phyloP scores from a whole-genome alignment of 352 stramenopile genomes.

The Phytophthora hybrid region DNA sequence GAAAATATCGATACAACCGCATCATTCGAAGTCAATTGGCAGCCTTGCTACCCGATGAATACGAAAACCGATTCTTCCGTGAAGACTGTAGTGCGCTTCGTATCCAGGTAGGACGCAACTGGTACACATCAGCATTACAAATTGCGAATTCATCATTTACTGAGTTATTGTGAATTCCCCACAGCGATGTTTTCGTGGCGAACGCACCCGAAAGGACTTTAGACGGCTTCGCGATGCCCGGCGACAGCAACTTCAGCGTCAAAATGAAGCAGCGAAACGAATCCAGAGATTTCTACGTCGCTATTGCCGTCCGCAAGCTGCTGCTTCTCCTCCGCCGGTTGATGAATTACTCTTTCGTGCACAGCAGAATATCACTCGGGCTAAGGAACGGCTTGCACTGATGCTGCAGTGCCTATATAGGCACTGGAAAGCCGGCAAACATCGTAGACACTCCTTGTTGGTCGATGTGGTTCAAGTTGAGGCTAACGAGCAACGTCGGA shows the following conservation, averaged over 20 bases:
- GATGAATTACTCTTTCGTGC: conserved; percentile 53
- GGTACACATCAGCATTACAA: not conserved
- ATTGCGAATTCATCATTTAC: not conserved
- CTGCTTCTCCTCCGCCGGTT: not conserved
- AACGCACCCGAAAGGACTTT: conserved; percentile 44
- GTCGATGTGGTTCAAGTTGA: conserved; percentile 17
- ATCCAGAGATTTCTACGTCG: conserved; percentile 42
- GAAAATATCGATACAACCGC: conserved; percentile 78
- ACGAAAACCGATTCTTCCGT: conserved; percentile 47
- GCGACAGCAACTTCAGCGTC: conserved; percentile 11
- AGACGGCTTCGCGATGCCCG: conserved; percentile 25
- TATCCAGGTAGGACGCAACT: conserved; percentile 47
- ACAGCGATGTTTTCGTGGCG: conserved; percentile 59
- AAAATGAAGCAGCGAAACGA: conserved; percentile 30
- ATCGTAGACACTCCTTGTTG: conserved; percentile 12
- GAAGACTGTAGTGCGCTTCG: conserved; percentile 49
- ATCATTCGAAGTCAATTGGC: conserved; percentile 57
- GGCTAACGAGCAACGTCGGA: conserved; percentile 15
- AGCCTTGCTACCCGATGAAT: conserved; percentile 54
- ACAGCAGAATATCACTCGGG: conserved; percentile 40
- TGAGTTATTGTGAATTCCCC: not conserved
- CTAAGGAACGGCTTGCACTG: conserved; percentile 49
- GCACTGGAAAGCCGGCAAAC: conserved; percentile 27
- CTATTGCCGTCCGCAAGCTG: conserved; percentile 11
- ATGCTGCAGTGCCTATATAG: conserved; percentile 58